These are phyloP conservation scores for Rickenella mellea DNA, from an alignment of 768 basidiomycete species.

Conservation along the genomic window DNA sequence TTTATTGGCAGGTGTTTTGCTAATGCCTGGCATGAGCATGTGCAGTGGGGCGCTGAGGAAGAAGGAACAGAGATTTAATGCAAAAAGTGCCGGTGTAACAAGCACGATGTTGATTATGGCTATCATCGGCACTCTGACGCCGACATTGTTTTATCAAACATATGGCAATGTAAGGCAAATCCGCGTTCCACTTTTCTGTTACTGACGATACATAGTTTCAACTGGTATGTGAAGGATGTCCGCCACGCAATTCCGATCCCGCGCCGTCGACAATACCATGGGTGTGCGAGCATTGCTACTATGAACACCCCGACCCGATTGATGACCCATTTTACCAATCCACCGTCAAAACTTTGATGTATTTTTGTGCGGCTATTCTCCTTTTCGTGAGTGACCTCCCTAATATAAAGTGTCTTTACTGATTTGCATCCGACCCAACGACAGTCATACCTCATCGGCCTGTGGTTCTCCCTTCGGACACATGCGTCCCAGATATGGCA, in stretches of 20 bases:
- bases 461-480: constrained; percentile 98
- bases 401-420: not conserved
- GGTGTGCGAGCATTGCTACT: constrained; percentile 89
- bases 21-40: constrained; percentile 98
- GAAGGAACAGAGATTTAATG: constrained; percentile 98
- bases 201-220: constrained; percentile 52
- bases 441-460: constrained; percentile 91
- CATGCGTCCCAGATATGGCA: constrained; percentile 99
- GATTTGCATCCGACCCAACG: constrained; percentile 4
- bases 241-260: constrained; percentile 19
- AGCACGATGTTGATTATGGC: constrained; percentile 99
- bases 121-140: constrained; percentile 90
- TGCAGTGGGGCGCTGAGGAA: constrained; percentile 76
- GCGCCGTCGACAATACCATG: constrained; percentile 43
- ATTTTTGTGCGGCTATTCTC: constrained; percentile 85
- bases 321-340: constrained; percentile 95
- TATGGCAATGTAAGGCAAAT: constrained; percentile 94
- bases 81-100: constrained; percentile 97
- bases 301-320: constrained; percentile 88
- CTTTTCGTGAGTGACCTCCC: constrained; percentile 58
- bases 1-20: constrained; percentile 86
- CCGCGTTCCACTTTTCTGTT: not conserved
- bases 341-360: constrained; percentile 93
- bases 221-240: constrained; percentile 77
- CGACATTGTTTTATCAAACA: constrained; percentile 95